Base-by-base conservation (phyloP, 2,329 filamentous ascomycete species). In the Exutisphaerella laricina region DNA sequence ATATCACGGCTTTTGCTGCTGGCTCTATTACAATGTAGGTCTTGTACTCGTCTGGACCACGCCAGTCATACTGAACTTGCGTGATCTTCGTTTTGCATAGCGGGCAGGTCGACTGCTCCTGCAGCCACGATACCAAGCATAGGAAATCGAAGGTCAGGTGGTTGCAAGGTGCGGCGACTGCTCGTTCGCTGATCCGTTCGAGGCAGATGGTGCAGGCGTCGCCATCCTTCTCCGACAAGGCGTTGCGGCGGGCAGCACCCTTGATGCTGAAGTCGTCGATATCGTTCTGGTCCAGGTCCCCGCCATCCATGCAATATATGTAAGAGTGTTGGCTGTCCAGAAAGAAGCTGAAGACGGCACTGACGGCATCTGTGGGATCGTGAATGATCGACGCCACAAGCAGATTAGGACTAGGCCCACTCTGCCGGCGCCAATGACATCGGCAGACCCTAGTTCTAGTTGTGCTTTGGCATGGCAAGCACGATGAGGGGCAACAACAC, bases 171-270 rank as follows among this genome's bases (percentile, higher is more conserved):
- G 75, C 69, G 5, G 85, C 78, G 38, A 82, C 72, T 50, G 85
- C 88, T 39, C 78, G 68, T 56, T 92, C 85, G 7, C 79, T 78
- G 58, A 95, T 73, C 40, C 69, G 60, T 43, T 90, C 85, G 48
- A 96, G 79, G 64, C 89, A 97, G 64, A 97, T 92, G 50, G 94
- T 87, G 64, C 89, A 96, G 58, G 75, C 79, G 50, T 75, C 68
- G 33, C 17, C 29, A 41, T 49, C 35, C 21, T 45, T 40, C 39
- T 18, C 33, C 29, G 25, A 18, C 30, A 5, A 12, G 4, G 30
- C 10, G 3, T 6, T 14, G 14, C 31, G 31, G 26, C 39, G 16
- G 28, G 55, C 55, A 41, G 57, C 58, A 43, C 51, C 54, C 34
- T 51, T 56, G 42, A 58, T 58, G 26, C 50, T 46, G 51, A 57